Base-by-base conservation (phyloP, 1,284 basidiomycete species). In the Marasmius oreades region DNA sequence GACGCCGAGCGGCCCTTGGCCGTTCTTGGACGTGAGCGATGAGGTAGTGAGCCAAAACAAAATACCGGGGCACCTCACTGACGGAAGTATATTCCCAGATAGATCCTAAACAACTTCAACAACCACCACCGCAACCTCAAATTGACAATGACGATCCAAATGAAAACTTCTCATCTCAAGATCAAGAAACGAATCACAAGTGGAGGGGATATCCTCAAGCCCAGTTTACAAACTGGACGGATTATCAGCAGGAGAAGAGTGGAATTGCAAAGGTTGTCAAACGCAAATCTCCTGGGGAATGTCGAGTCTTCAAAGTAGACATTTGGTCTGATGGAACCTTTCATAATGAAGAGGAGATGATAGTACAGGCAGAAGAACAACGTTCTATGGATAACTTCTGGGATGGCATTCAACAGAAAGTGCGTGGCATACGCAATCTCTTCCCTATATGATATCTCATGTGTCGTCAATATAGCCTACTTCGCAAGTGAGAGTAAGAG, bases 401-500 rank as follows among this genome's bases (percentile, higher is more conserved):
- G 47, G 28, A 50, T 16, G 28, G 28, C n/a, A 26, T 50, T n/a
- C 47, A 50, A 26, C 26, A 10, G 24, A 50, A 50, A 26, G 47
- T 50, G 47, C 10, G 47, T 16, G 23, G 20, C 23, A 46, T 20
- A 2, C 43, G 43, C 23, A 11, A 22, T 47, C 7, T 14, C 23
- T 47, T 24, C 45, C 5, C 14, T 11, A 4, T 2, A 16, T 45
- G n/a, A n/a, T n/a, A n/a, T n/a, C n/a, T n/a, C n/a, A n/a, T n/a
- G n/a, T 22, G 33, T 36, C n/a, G 14, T 10, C 39, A n/a, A n/a
- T n/a, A 11, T 46, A 74, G 71, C 66, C 68, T 20, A 69, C 71
- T 12, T 51, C 61, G 3, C 62, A 70, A 42, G 64, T 71, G 45
- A 69, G 77, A 18, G 71, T 77, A 16, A 68, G 74, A 18, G 73